Percentiles rank a stretch among this genome's conserved stretches.
Conservation (phyloP, 139 green algal species). For the Edaphochlamys debaryana region DNA sequence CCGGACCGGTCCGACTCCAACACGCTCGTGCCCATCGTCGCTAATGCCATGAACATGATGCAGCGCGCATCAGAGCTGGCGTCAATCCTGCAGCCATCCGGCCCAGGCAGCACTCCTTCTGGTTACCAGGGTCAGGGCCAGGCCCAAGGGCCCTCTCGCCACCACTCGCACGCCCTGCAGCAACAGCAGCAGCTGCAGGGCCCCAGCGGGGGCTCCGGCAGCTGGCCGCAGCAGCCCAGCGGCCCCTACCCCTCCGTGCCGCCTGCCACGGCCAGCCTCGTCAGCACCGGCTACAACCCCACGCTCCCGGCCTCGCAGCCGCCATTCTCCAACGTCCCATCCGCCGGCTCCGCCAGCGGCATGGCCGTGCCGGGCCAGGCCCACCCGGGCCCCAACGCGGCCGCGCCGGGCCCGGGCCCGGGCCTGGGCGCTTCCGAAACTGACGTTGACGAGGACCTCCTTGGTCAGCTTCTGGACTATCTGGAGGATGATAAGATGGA, state of each 20-base stretch:
- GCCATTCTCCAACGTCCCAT: background rate
- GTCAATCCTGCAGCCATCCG: background rate
- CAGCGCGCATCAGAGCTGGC: slow-evolving; percentile 7
- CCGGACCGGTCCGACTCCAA: background rate
- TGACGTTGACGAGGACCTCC: slow-evolving; percentile 7
- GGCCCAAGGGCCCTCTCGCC: too few species aligned
- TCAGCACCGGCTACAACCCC: background rate
- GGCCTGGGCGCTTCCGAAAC: background rate
- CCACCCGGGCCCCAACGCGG: background rate
- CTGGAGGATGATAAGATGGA: background rate
- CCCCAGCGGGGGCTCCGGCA: too few species aligned
- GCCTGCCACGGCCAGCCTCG: background rate
- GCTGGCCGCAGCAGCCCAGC: too few species aligned
- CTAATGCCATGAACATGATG: slow-evolving; percentile 14
- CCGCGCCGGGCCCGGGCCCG: too few species aligned
- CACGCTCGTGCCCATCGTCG: background rate
- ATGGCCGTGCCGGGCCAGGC: too few species aligned
- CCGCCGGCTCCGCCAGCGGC: background rate
- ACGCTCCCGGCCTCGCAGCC: background rate
- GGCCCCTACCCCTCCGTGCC: too few species aligned
- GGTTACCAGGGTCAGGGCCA: too few species aligned
- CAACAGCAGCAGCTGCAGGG: background rate
- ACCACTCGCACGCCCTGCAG: too few species aligned
- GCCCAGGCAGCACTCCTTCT: too few species aligned
- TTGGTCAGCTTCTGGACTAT: background rate